Evolutionary conservation across 208 protist genomes (phyloP), one percentile per base, ranked within the genome.

Genomic region (Perkinsela sp.): DNA sequence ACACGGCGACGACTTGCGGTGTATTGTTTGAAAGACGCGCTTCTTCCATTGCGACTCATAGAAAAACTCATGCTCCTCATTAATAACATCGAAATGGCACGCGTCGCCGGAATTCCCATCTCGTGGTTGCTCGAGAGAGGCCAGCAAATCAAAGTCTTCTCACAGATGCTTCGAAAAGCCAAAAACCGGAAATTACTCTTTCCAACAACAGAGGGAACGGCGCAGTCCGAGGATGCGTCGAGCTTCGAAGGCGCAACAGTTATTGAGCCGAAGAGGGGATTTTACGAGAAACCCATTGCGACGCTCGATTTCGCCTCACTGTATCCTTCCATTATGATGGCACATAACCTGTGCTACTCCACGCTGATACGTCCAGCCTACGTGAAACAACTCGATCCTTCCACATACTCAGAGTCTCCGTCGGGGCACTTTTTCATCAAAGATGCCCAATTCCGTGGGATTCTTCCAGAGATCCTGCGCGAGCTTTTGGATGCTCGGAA

Each of bases 241-340:
- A 77, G 86, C 68, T 99, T 92, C 76, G 84, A 98, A 68, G 97
- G 97, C 13, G 97, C 95, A 30, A 96, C 88, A 29, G 96, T 99
- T 28, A 94, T 99, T 74, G 91, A 97, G n/a, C 94, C 95, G 29
- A 83, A 80, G 28, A 89, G 80, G 29, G 95, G 93, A 30, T 97
- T 92, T 72, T 96, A 98, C 82, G 85, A 95, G 16, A 65, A 71
- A 22, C 94, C 95, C 0, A 87, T 99, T 68, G 82, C 96, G 15
- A 98, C 97, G 16, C 81, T 99, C 0, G 97, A 99, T 84, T 99
- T 99, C 75, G 86, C 94, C 15, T 98, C 93, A 66, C 83, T 99
- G 57, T 99, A 99, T 85, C 97, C 98, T 1, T 98, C 95, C 68
- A 96, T 99, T 75, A 97, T 99, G 82, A 98, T 99, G 75, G 96